phyloP scores from a whole-genome alignment of 495 filamentous ascomycete genomes.

The Penicillium bialowiezense region DNA sequence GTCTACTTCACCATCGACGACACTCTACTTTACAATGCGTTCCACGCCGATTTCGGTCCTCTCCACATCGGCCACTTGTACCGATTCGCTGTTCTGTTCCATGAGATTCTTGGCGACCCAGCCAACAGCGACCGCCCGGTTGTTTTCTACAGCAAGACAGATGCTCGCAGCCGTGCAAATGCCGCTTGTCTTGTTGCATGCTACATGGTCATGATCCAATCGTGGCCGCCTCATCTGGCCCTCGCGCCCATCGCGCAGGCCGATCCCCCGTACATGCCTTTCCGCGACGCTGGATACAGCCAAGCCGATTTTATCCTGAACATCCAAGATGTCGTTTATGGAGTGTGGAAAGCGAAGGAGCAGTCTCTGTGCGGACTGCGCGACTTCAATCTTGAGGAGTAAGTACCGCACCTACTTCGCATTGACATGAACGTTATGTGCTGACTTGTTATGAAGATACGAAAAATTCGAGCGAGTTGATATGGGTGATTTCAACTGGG shows the following conservation, averaged over 20 bases:
- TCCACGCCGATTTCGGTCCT: slow-evolving; percentile 97
- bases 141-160: slow-evolving; percentile 90
- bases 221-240: slow-evolving; percentile 97
- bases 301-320: slow-evolving; percentile 94
- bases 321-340: slow-evolving; percentile 96
- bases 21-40: slow-evolving; percentile 91
- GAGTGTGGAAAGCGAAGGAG: slow-evolving; percentile 98
- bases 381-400: slow-evolving; percentile 93
- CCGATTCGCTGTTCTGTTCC: slow-evolving; percentile 89
- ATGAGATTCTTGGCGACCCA: slow-evolving; percentile 88
- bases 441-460: slow-evolving; percentile 54
- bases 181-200: slow-evolving; percentile 92
- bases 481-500: slow-evolving; percentile 99
- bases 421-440: neutral
- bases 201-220: slow-evolving; percentile 98
- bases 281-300: slow-evolving; percentile 96
- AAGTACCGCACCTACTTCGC: slow-evolving; percentile 25
- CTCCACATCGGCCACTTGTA: slow-evolving; percentile 97
- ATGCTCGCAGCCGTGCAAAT: slow-evolving; percentile 93
- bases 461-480: slow-evolving; percentile 94
- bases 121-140: slow-evolving; percentile 79
- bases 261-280: slow-evolving; percentile 96
- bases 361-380: slow-evolving; percentile 82
- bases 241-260: slow-evolving; percentile 93
- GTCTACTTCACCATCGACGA: slow-evolving; percentile 97